These are phyloP conservation scores for Tylopilus vinaceipallidus DNA, from an alignment of 768 basidiomycete genomes.

Conservation along the genomic window DNA sequence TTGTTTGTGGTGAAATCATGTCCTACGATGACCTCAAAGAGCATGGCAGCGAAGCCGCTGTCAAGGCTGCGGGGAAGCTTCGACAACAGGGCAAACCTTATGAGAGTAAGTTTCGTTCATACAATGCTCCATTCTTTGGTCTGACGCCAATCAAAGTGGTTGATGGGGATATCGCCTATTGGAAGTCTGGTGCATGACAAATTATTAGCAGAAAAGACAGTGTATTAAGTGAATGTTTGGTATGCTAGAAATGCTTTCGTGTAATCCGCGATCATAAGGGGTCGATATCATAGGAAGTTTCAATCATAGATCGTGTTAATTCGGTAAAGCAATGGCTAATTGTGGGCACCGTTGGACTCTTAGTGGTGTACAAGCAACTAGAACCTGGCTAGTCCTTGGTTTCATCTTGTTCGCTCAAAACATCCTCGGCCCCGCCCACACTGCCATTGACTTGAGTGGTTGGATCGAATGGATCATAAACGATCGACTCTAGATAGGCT, in stretches of 20 bases:
- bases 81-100: slow-evolving; percentile 97
- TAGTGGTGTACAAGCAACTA: not conserved
- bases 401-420: slow-evolving; percentile 15
- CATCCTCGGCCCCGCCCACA: slow-evolving; percentile 14
- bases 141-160: slow-evolving; percentile 49
- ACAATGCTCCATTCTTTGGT: not conserved
- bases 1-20: slow-evolving; percentile 98
- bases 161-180: slow-evolving; percentile 90
- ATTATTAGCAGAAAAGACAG: not conserved
- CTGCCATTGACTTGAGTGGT: slow-evolving; percentile 15
- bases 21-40: slow-evolving; percentile 86
- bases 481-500: slow-evolving; percentile 79
- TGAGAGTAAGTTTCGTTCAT: slow-evolving; percentile 61
- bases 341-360: too few species aligned
- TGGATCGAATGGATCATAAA: slow-evolving; percentile 47
- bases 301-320: too few species aligned
- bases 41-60: slow-evolving; percentile 83
- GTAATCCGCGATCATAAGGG: slow-evolving; percentile 7
- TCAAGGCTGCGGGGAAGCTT: slow-evolving; percentile 94
- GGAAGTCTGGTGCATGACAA: slow-evolving; percentile 68
- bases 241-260: slow-evolving; percentile 11
- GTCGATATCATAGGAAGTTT: not conserved
- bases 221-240: slow-evolving; percentile 8
- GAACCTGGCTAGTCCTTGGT: not conserved
- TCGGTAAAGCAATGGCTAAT: too few species aligned